phyloP scores from a whole-genome alignment of 257 asterid genomes.

The Penstemon newberryi region DNA sequence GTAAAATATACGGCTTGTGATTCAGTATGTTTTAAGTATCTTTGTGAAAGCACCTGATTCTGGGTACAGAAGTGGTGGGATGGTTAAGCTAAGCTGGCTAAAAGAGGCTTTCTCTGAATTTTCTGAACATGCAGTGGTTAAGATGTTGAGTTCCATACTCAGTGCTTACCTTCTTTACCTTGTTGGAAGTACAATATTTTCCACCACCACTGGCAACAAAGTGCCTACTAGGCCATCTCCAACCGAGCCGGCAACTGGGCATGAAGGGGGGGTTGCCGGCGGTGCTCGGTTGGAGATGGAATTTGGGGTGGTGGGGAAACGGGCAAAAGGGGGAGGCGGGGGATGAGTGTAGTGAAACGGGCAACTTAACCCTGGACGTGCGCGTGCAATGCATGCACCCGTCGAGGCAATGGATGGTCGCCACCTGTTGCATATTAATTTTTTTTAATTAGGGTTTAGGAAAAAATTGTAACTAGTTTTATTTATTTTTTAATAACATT shows the following conservation, averaged over 20 bases:
- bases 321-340: no score
- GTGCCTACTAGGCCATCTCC: conserved; percentile 96
- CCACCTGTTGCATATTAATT: no score
- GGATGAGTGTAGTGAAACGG: no score
- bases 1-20: conserved; percentile 73
- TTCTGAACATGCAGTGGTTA: conserved; percentile 60
- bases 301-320: no score
- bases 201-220: conserved; percentile 96
- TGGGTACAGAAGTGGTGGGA: conserved; percentile 45
- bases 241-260: conserved; percentile 13
- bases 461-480: no score
- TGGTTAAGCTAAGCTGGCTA: conserved; percentile 98
- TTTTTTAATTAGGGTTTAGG: no score
- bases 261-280: no score
- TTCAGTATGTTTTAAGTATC: conserved; percentile 41
- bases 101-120: conserved; percentile 84
- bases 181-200: conserved; percentile 89
- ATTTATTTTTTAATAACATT: no score
- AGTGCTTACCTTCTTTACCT: conserved; percentile 94
- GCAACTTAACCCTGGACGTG: no score
- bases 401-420: no score
- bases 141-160: conserved; percentile 70
- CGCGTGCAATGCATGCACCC: no score
- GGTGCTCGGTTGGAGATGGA: no score
- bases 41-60: conserved; percentile 42